Conservation (phyloP, 495 filamentous ascomycete species). For the Amniculicola lignicola region DNA sequence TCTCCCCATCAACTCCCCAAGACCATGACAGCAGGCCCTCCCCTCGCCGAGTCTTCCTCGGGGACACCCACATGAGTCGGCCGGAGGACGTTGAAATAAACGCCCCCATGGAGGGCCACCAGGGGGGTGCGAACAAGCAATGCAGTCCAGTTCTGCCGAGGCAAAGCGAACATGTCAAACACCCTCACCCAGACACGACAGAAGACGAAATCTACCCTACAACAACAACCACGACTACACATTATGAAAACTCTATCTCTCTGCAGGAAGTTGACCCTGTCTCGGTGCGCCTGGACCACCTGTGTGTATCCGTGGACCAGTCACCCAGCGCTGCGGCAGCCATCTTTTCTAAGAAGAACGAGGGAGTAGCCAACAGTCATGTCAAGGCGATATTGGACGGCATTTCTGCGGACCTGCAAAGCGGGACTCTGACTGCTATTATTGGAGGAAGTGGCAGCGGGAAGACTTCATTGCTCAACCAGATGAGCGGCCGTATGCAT, state of each 20-base stretch:
- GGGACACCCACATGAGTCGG: too few species aligned
- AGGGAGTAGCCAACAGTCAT: slow-evolving; percentile 1
- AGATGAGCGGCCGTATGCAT: slow-evolving; percentile 62
- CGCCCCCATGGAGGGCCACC: too few species aligned
- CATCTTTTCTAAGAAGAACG: slow-evolving; percentile 20
- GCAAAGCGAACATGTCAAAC: not conserved
- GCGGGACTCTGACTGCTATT: slow-evolving; percentile 66
- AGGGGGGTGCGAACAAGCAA: too few species aligned
- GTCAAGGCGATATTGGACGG: slow-evolving; percentile 50
- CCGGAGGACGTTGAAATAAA: too few species aligned
- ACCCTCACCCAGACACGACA: too few species aligned
- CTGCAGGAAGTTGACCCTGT: slow-evolving; percentile 30
- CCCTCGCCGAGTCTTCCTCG: too few species aligned
- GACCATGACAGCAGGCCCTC: too few species aligned
- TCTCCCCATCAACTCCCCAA: too few species aligned
- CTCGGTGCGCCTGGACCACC: slow-evolving; percentile 17
- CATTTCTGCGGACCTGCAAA: slow-evolving; percentile 54
- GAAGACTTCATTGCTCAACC: slow-evolving; percentile 69
- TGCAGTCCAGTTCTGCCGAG: slow-evolving; percentile 1
- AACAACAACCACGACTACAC: slow-evolving; percentile 5
- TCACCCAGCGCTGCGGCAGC: slow-evolving; percentile 3
- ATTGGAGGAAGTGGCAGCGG: slow-evolving; percentile 70
- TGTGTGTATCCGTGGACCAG: slow-evolving; percentile 28
- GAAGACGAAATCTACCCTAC: too few species aligned
- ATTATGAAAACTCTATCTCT: slow-evolving; percentile 25